Percentiles rank a stretch among this genome's conserved stretches.
Conservation (phyloP, 257 asterid genomes). For the Phtheirospermum japonicum region DNA sequence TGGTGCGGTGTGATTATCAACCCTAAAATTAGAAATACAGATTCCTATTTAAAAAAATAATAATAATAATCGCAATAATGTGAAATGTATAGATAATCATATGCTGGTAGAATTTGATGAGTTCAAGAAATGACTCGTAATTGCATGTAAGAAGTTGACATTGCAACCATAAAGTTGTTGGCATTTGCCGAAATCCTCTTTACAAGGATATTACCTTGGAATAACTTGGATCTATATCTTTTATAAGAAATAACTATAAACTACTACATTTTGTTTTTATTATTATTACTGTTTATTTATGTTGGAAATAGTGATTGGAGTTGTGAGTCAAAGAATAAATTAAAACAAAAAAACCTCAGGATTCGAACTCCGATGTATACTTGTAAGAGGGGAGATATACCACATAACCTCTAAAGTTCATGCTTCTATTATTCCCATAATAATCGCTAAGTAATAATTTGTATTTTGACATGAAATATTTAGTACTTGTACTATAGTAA, state of each 20-base stretch:
- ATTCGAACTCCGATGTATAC: no score
- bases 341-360: no score
- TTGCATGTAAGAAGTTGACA: conserved; percentile 48
- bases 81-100: conserved; percentile 1
- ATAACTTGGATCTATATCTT: neutral
- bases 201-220: conserved; percentile 18
- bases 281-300: no score
- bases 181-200: conserved; percentile 23
- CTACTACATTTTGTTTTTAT: no score
- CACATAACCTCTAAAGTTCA: no score
- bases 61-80: neutral
- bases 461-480: no score
- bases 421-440: no score
- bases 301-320: no score
- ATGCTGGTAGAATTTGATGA: conserved; percentile 20
- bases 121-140: neutral
- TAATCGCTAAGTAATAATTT: no score
- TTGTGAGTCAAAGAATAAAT: no score
- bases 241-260: neutral
- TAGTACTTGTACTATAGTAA: no score
- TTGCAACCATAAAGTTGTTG: conserved; percentile 62
- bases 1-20: conserved; percentile 36
- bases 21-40: conserved; percentile 15
- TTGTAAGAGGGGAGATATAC: no score
- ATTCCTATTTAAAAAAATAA: neutral